Evolutionary conservation across 495 filamentous ascomycete genomes (phyloP), one percentile per base, ranked within the genome.

Genomic region (Bryoglossum gracile): DNA sequence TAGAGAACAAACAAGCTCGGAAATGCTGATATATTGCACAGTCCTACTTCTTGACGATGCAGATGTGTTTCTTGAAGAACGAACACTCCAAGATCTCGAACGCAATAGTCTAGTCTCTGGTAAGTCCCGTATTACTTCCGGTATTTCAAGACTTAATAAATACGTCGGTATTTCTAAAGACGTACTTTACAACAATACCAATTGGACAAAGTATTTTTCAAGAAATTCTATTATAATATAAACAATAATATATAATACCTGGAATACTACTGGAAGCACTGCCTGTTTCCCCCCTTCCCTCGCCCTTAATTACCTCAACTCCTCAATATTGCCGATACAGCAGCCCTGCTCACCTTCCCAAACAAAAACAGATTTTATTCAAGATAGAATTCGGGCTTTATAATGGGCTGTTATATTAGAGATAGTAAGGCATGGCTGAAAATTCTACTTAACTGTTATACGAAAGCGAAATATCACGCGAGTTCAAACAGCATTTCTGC

Each of bases 11-110:
- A n/a, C 28, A 32, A 32, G 28, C 28, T 32, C 28, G 28, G n/a
- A 32, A 13, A 13, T 8, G 13, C 17, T 21, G 18, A 40, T 46
- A 30, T 8, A 61, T 0, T 65, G 58, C 2, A 61, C 58, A 11
- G 78, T 87, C 23, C 67, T 87, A 0, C 69, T 89, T 0, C 71
- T 89, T 1, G 84, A 88, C n/a, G n/a, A n/a, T n/a, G n/a, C n/a
- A n/a, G n/a, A n/a, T n/a, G n/a, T n/a, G n/a, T n/a, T n/a, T n/a
- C 59, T 42, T 10, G 38, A 42, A 17, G 38, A 42, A 42, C 19
- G 38, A n/a, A 13, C 10, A 3, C 18, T 42, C 3, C 5, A 4
- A 0, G 38, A 42, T n/a, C 13, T 42, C 3, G 13, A 42, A 24
- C 10, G 38, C 4, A 42, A 42, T 37, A 42, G 36, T 10, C 22